Evolutionary conservation across 345 rosid genomes (phyloP), one percentile per base, ranked within the genome.

Genomic region (Hibiscus mutabilis): DNA sequence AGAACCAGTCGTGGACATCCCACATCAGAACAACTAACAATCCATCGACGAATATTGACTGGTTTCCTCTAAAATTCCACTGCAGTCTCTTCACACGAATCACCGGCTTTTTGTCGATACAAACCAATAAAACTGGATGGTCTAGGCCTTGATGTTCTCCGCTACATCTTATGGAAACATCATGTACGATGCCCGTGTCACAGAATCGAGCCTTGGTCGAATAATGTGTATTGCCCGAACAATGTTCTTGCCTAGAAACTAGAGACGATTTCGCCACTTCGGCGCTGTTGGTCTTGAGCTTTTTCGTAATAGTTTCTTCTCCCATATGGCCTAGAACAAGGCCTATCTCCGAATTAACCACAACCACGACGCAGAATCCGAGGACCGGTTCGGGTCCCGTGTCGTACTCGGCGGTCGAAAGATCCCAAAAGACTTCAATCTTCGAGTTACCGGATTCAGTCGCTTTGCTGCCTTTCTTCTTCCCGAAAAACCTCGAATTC

Each of bases 1-100:
- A 94, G 83, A 91, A 91, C 98, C 97, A 94, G 67, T 84, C 90
- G 82, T 94, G 98, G 14, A 91, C 94, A 79, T 94, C 97, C 98
- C 98, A 93, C 89, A 93, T 69, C 77, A 93, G 69, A 84, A 91
- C 96, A 73, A 93, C 87, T 12, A 86, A 80, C 79, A 89, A 81
- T 3, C 96, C 96, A 71, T 93, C 94, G 13, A 91, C 65, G 75
- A 91, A 93, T 21, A 93, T 88, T 3, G 90, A 86, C 70, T 89
- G 98, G 66, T 92, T 93, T 63, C 98, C 97, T 71, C 98, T 82
- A 70, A 93, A 93, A 72, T 91, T 93, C 98, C 97, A 91, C 24
- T 88, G 96, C 73, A 93, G 65, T 69, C 91, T 93, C 85, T 91
- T 89, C 31, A 93, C 96, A 5, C 85, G 81, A 35, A 87, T 87